Evolutionary conservation across 805 yeast species (phyloP).

Genomic region (Candida ascalaphidarum): DNA sequence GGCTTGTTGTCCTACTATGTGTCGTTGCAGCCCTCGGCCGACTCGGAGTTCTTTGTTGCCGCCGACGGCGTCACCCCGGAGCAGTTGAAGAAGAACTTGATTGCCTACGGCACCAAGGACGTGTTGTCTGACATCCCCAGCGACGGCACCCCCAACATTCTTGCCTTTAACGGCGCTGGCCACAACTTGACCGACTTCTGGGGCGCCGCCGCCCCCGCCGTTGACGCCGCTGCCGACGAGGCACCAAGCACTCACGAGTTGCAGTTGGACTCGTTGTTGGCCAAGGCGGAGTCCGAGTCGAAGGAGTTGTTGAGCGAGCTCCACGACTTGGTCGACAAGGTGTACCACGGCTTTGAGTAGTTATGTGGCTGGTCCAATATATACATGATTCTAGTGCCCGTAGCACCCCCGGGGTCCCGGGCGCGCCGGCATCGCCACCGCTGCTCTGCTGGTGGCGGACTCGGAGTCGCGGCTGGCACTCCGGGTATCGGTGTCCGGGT

Average conservation of each 20-base stretch:
- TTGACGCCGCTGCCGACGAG: too few species aligned
- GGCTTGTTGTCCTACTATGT: conserved; percentile 87
- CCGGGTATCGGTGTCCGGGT: neutral
- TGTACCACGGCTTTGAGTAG: conserved; percentile 7
- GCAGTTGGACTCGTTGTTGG: conserved; percentile 5
- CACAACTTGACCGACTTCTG: conserved; percentile 61
- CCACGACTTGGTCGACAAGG: conserved; percentile 7
- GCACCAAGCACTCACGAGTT: too few species aligned
- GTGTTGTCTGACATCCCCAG: conserved; percentile 54
- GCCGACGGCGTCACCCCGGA: conserved; percentile 54
- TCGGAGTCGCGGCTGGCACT: too few species aligned
- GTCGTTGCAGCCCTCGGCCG: conserved; percentile 72
- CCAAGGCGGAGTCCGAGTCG: conserved; percentile 4
- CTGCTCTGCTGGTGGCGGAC: too few species aligned
- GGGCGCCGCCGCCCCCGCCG: conserved; percentile 14
- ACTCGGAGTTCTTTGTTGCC: conserved; percentile 52
- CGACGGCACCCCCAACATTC: conserved; percentile 64
- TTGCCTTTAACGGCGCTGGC: conserved; percentile 80
- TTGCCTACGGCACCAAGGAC: conserved; percentile 58
- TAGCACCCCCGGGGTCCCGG: too few species aligned
- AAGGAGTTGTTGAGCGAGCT: conserved; percentile 6
- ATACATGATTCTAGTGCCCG: neutral
- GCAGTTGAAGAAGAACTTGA: conserved; percentile 68
- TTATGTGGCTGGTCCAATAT: neutral
- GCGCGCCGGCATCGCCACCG: too few species aligned